These are phyloP conservation scores for Citrus reticulata DNA, from an alignment of 345 rosid species.

Conservation along the genomic window DNA sequence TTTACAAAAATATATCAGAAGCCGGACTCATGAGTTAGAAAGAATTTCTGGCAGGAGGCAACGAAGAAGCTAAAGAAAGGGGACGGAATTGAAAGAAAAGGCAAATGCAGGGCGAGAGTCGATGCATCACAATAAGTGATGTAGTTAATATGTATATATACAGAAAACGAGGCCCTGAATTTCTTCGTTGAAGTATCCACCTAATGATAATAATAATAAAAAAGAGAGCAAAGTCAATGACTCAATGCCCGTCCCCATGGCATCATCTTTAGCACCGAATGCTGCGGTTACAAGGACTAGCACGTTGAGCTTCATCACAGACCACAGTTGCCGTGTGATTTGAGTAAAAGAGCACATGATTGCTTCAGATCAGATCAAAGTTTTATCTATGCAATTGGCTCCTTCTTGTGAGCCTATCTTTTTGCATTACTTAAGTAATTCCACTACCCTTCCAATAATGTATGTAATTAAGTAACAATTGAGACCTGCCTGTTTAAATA, in stretches of 20 bases:
- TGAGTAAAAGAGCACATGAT: not conserved
- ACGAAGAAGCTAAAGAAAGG: not conserved
- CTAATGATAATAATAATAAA: not conserved
- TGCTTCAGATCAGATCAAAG: not conserved
- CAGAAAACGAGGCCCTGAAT: not conserved
- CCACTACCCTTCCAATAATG: conserved; percentile 22
- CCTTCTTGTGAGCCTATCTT: not conserved
- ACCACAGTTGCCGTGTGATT: conserved; percentile 7
- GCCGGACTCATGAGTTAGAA: conserved; percentile 19
- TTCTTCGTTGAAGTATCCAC: too few relatives aligned
- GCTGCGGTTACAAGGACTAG: not conserved
- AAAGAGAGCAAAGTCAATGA: not conserved
- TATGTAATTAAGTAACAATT: not conserved
- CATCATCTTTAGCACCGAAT: not conserved
- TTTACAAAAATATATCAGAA: not conserved
- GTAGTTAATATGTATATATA: not conserved
- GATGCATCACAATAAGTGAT: not conserved
- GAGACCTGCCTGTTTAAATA: not conserved
- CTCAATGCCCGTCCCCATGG: conserved; percentile 26
- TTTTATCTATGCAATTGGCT: not conserved
- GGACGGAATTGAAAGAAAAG: not conserved
- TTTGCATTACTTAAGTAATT: not conserved
- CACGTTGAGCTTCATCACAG: not conserved
- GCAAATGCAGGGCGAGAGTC: not conserved
- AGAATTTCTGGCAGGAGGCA: not conserved